Base-by-base conservation (phyloP, 768 basidiomycete genomes). In the Leccinum longicurvipes region DNA sequence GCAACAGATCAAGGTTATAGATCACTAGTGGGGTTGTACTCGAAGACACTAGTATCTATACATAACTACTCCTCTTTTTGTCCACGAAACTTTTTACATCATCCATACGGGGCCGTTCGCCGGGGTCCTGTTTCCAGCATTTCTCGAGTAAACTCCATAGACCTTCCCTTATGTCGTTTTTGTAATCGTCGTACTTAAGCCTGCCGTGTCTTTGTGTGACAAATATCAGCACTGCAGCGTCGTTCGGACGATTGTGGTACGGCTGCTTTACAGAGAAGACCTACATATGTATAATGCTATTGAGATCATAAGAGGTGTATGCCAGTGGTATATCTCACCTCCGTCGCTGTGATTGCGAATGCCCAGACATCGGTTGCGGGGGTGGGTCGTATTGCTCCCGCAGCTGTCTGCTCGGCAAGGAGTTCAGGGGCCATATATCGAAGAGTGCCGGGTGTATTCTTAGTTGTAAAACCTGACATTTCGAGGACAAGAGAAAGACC, bases 381-480 rank as follows among this genome's bases (percentile, higher is more conserved):
- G 12, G 74, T 73, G 14, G 62, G 63, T 25, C 60, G 59, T 36
- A 57, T 54, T 23, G 57, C 53, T 24, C 53, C 56, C 24, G 51
- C 58, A 28, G 61, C 62, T 54, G 21, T 60, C 29, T 48, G 32
- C 29, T 55, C 51, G 60, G 34, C 56, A 36, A 70, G 50, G 44
- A 77, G 62, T 51, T 77, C 76, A 4, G 63, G 62, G 6, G 75
- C 73, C 72, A 77, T 77, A 62, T 76, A 78, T 29, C 75, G 66
- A 34, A 68, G 64, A 6, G 75, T 76, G 15, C 68, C 68, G n/a
- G 72, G 72, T 3, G 68, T 57, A 19, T 64, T 59, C 17, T 65
- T 70, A 1, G 76, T 73, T 10, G 75, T 75, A 48, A 72, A 76
- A 5, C 76, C 72, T 23, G 67, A 63, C 41, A 60, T 59, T 46